A percentile compares a stretch with the other conserved stretches of the same genome.
phyloP scores from a whole-genome alignment of 2,329 filamentous ascomycete genomes.

The Aureobasidium melanogenum region DNA sequence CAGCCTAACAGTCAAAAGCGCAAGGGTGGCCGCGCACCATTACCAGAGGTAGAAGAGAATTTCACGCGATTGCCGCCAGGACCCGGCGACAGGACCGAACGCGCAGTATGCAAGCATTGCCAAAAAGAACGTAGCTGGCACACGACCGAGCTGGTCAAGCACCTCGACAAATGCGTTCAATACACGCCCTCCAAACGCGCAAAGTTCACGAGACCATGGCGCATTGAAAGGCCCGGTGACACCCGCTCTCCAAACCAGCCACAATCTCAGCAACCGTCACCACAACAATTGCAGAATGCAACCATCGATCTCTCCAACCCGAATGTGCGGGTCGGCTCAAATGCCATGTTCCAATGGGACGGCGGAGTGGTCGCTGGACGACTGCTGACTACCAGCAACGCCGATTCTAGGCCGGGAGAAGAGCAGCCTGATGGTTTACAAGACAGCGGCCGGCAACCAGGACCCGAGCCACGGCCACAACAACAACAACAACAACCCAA shows the following conservation, averaged over 20 bases:
- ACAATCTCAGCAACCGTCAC: neutral
- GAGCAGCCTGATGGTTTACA: neutral
- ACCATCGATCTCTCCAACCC: neutral
- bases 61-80: slow-evolving; percentile 7
- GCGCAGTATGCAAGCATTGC: slow-evolving; percentile 9
- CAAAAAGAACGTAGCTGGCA: slow-evolving; percentile 5
- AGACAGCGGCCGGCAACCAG: neutral
- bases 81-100: slow-evolving; percentile 1
- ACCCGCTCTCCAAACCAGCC: neutral
- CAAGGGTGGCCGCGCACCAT: neutral
- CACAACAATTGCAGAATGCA: neutral
- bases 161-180: slow-evolving; percentile 7
- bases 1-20: neutral
- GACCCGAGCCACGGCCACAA: neutral
- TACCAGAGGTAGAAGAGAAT: slow-evolving; percentile 8
- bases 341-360: neutral
- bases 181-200: slow-evolving; percentile 6
- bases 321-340: neutral
- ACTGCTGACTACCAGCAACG: neutral
- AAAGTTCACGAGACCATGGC: slow-evolving; percentile 5
- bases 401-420: neutral
- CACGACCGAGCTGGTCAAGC: slow-evolving; percentile 9
- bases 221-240: neutral
- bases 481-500: neutral
- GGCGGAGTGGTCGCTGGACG: neutral